Evolutionary conservation across 495 filamentous ascomycete genomes (phyloP).

Genomic region (Astrothelium subdiscretum): DNA sequence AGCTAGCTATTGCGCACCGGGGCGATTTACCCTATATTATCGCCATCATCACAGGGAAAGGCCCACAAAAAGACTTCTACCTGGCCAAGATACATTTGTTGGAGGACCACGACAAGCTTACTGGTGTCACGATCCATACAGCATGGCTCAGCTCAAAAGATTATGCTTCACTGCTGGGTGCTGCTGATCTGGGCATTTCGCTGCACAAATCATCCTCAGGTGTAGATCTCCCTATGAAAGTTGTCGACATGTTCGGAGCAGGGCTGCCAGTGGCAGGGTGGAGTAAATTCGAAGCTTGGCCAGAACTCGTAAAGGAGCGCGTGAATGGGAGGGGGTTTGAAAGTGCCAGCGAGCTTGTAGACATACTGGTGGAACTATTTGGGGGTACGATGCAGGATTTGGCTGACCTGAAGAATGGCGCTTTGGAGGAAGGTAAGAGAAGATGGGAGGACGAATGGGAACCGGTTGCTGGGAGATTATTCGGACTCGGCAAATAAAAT

Average conservation of each 20-base stretch:
- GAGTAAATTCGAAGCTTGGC: conserved; percentile 70
- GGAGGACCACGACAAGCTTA: conserved; percentile 45
- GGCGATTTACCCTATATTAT: conserved; percentile 48
- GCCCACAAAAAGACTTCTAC: conserved; percentile 71
- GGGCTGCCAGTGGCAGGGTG: conserved; percentile 86
- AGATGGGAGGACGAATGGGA: conserved; percentile 97
- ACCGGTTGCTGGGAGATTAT: conserved; percentile 55
- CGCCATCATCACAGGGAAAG: conserved; percentile 90
- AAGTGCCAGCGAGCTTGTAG: conserved; percentile 47
- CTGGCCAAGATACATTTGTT: conserved; percentile 48
- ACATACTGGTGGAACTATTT: conserved; percentile 51
- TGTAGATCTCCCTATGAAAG: conserved; percentile 97
- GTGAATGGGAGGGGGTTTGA: conserved; percentile 74
- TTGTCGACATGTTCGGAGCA: conserved; percentile 96
- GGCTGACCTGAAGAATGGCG: conserved; percentile 54
- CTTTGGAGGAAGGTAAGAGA: conserved; percentile 58
- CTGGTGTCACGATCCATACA: conserved; percentile 58
- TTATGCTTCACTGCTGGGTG: conserved; percentile 77
- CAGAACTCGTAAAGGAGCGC: conserved; percentile 75
- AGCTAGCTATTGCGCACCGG: conserved; percentile 18
- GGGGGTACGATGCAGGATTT: conserved; percentile 41
- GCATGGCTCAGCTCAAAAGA: conserved; percentile 73
- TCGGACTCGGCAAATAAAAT: conserved; percentile 40
- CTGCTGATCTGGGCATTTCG: conserved; percentile 81
- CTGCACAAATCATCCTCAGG: conserved; percentile 88